Conservation (phyloP, 305 asterid species). For the Fraxinus nigra region DNA sequence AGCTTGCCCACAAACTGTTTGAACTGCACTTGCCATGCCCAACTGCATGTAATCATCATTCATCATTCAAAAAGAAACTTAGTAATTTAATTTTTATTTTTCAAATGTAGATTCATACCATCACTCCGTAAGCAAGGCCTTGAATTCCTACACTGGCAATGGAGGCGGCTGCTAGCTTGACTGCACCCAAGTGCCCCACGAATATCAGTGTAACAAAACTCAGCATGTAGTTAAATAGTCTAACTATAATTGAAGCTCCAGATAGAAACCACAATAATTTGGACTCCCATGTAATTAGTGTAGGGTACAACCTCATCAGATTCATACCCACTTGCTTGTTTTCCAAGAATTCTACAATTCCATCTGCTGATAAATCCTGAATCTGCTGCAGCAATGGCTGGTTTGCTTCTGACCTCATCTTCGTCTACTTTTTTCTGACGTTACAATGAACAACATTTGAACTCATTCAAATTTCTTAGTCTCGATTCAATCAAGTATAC, state of each 20-base stretch:
- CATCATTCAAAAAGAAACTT: not conserved
- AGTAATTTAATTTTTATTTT: too few relatives aligned
- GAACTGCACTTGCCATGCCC: conserved; percentile 40
- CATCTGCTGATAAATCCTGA: too few relatives aligned
- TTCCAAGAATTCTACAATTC: conserved; percentile 23
- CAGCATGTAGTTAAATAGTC: conserved; percentile 29
- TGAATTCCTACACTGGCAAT: conserved; percentile 35
- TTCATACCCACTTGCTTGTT: conserved; percentile 8
- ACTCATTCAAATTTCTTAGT: not conserved
- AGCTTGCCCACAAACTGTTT: conserved; percentile 42
- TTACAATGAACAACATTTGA: not conserved
- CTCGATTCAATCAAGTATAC: not conserved
- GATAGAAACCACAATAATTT: conserved; percentile 33
- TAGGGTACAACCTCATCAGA: conserved; percentile 19
- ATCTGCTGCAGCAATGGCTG: too few relatives aligned
- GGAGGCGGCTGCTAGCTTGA: conserved; percentile 31
- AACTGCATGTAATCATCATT: conserved; percentile 13
- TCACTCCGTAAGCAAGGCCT: conserved; percentile 38
- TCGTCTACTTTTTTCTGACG: not conserved
- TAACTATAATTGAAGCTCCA: conserved; percentile 28
- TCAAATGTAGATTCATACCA: conserved; percentile 14
- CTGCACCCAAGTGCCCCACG: conserved; percentile 33
- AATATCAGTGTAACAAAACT: conserved; percentile 25
- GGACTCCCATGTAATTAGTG: conserved; percentile 33
- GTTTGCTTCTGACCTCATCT: too few relatives aligned